These are phyloP conservation scores for Nitzschia palea DNA, from an alignment of 108 stramenopile species.

Conservation along the genomic window DNA sequence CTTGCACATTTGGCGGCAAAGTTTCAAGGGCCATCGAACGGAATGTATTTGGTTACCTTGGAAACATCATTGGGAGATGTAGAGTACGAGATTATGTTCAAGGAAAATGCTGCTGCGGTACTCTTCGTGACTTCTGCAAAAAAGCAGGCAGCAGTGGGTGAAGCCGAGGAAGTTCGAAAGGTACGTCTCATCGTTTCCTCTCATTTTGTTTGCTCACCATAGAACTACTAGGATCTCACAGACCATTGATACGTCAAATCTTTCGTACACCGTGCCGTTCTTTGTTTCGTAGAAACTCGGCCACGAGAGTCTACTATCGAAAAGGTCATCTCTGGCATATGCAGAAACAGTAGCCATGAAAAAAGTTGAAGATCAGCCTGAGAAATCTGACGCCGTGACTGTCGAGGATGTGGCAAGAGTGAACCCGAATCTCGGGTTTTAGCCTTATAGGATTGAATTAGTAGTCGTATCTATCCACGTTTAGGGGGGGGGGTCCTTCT, in stretches of 20 bases:
- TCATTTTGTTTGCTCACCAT: not conserved
- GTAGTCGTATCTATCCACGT: too few relatives aligned
- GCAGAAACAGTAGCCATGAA: constrained; percentile 62
- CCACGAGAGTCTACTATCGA: constrained; percentile 62
- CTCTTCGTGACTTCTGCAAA: constrained; percentile 48
- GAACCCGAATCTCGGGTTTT: not conserved
- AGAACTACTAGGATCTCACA: not conserved
- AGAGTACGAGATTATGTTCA: constrained; percentile 67
- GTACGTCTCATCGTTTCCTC: constrained; percentile 11
- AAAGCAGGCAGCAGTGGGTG: constrained; percentile 35
- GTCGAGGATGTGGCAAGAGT: constrained; percentile 1
- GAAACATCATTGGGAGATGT: constrained; percentile 73
- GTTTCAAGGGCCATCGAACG: constrained; percentile 7
- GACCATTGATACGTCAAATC: not conserved
- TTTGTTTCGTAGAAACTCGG: constrained; percentile 68
- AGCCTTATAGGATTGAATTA: too few relatives aligned
- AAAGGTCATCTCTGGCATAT: constrained; percentile 57
- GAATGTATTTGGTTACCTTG: constrained; percentile 37
- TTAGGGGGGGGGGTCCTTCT: too few relatives aligned
- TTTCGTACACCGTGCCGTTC: not conserved
- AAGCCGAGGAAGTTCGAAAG: constrained; percentile 43
- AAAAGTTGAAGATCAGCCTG: constrained; percentile 79
- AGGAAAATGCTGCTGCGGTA: constrained; percentile 31
- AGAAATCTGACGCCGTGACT: constrained; percentile 36
- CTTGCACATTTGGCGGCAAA: constrained; percentile 44